Conservation (phyloP, 495 filamentous ascomycete genomes). For the Tuber microsphaerosporum region DNA sequence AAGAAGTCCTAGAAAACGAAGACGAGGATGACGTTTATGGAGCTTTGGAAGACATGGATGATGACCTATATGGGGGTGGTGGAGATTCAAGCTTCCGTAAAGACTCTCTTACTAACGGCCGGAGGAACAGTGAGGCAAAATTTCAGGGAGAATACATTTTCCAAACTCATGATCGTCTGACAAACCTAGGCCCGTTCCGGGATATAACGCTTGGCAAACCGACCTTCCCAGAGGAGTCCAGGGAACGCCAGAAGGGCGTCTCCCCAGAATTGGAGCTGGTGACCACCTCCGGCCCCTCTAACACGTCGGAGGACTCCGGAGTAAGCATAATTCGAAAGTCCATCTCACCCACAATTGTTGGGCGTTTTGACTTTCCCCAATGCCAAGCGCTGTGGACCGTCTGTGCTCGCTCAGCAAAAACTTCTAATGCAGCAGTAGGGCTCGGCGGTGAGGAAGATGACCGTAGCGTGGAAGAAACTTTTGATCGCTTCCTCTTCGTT, state of each 20-base stretch:
- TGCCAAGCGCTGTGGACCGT: conserved; percentile 49
- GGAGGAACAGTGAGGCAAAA: conserved; percentile 20
- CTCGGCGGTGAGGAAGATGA: conserved; percentile 38
- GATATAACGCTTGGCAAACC: conserved; percentile 60
- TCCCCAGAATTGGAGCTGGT: conserved; percentile 62
- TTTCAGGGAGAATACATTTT: conserved; percentile 59
- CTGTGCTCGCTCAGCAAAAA: conserved; percentile 41
- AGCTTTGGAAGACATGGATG: conserved; percentile 45
- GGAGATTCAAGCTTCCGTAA: conserved; percentile 53
- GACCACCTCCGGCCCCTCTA: conserved; percentile 60
- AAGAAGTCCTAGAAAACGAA: conserved; percentile 56
- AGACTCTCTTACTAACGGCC: conserved; percentile 12
- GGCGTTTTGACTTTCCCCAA: conserved; percentile 56
- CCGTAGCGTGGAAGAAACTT: conserved; percentile 47
- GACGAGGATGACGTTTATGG: conserved; percentile 50
- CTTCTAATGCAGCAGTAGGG: conserved; percentile 16
- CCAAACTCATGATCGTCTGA: conserved; percentile 64
- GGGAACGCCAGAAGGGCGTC: conserved; percentile 48
- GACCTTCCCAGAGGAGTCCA: conserved; percentile 44
- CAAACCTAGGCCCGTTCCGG: conserved; percentile 69
- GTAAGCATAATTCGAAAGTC: conserved; percentile 68
- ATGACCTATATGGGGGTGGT: conserved; percentile 69
- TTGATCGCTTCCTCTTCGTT: conserved; percentile 64
- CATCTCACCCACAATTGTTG: conserved; percentile 60
- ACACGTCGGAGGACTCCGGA: conserved; percentile 51